Conservation (phyloP, 495 filamentous ascomycete species). For the Talaromyces wortmannii region DNA sequence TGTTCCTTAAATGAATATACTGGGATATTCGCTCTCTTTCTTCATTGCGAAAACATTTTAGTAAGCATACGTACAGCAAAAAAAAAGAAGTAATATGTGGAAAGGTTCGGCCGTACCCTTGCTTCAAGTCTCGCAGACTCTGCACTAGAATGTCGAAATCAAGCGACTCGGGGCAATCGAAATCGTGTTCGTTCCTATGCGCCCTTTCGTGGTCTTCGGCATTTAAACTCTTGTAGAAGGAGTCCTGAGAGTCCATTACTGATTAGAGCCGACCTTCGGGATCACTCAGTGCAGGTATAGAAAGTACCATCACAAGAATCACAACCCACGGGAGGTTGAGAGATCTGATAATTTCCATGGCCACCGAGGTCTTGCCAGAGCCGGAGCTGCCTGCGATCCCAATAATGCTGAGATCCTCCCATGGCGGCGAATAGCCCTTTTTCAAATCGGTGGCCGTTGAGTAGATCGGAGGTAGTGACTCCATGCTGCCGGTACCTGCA, state of each 20-base stretch:
- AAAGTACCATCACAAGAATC: conserved; percentile 84
- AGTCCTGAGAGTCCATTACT: conserved; percentile 56
- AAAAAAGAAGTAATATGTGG: neutral
- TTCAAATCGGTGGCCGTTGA: conserved; percentile 30
- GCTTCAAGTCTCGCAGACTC: conserved; percentile 75
- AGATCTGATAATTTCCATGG: conserved; percentile 81
- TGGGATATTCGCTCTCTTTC: conserved; percentile 88
- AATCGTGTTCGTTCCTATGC: conserved; percentile 88
- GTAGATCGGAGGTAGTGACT: conserved; percentile 37
- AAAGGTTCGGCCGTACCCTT: conserved; percentile 57
- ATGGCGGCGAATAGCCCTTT: conserved; percentile 84
- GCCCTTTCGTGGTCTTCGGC: conserved; percentile 67
- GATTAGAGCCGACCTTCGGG: neutral
- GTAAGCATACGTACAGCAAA: neutral
- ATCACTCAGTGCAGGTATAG: neutral
- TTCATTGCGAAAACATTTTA: conserved; percentile 21
- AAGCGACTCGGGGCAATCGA: conserved; percentile 89
- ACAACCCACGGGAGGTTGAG: conserved; percentile 96
- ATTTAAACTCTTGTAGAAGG: conserved; percentile 84
- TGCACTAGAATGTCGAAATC: conserved; percentile 89
- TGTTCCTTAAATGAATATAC: conserved; percentile 95
- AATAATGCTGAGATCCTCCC: conserved; percentile 91
- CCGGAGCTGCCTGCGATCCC: conserved; percentile 93
- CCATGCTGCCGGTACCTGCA: conserved; percentile 17
- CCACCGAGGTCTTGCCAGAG: conserved; percentile 94